A percentile compares a stretch with the other conserved stretches of the same genome.
phyloP scores from a whole-genome alignment of 805 yeast genomes.

The Yamadazyma nakazawae region DNA sequence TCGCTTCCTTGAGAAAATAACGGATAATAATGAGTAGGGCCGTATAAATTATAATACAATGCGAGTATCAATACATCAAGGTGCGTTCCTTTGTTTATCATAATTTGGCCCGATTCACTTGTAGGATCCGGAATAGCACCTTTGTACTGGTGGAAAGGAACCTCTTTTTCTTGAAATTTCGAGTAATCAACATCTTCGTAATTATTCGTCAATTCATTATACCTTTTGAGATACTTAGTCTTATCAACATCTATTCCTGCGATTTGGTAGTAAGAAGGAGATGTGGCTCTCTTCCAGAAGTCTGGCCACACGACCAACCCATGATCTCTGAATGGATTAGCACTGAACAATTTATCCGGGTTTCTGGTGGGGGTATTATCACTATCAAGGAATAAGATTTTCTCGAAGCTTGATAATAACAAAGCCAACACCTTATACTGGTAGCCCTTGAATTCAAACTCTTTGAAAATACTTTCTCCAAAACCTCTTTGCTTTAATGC shows the following conservation, averaged over 20 bases:
- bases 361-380: constrained; percentile 70
- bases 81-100: constrained; percentile 39
- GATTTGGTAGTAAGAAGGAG: constrained; percentile 68
- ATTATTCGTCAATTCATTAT: constrained; percentile 23
- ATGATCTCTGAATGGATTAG: constrained; percentile 49
- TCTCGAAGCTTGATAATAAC: constrained; percentile 53
- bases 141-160: constrained; percentile 29
- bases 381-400: constrained; percentile 69
- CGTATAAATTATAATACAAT: constrained; percentile 40
- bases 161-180: constrained; percentile 11
- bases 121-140: constrained; percentile 34
- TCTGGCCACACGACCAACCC: constrained; percentile 81
- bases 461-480: constrained; percentile 19
- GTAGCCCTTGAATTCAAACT: constrained; percentile 41
- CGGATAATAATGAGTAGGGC: constrained; percentile 41
- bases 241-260: constrained; percentile 47
- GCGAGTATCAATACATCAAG: constrained; percentile 36
- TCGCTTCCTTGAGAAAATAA: constrained; percentile 43
- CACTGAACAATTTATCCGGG: constrained; percentile 57
- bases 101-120: constrained; percentile 41
- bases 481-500: constrained; percentile 18
- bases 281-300: constrained; percentile 81
- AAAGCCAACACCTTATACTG: constrained; percentile 44
- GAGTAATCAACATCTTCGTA: constrained; percentile 12
- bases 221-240: constrained; percentile 27